phyloP scores from a whole-genome alignment of 139 green algal genomes.

The Coelastrella sp. region DNA sequence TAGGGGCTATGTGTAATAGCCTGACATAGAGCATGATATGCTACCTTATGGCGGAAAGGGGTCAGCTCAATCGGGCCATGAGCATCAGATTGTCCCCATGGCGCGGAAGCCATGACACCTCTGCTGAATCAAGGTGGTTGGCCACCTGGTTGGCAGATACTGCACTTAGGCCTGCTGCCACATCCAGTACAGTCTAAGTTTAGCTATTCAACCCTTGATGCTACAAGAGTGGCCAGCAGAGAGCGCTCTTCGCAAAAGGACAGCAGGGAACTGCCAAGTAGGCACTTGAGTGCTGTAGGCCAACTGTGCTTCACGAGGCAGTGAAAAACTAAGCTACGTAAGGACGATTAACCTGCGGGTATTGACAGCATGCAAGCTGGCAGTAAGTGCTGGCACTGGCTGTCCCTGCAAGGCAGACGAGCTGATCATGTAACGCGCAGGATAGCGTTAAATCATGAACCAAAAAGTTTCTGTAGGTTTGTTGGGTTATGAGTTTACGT shows the following conservation, averaged over 20 bases:
- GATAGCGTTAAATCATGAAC: background rate
- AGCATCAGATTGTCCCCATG: slow-evolving; percentile 15
- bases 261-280: too few species aligned
- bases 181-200: too few species aligned
- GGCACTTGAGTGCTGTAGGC: too few species aligned
- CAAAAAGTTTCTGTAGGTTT: background rate
- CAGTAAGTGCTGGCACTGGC: background rate
- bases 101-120: background rate
- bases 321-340: too few species aligned
- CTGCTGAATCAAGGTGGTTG: background rate
- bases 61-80: slow-evolving; percentile 39
- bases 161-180: too few species aligned
- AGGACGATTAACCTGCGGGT: too few species aligned
- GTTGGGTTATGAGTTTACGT: too few species aligned
- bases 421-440: background rate
- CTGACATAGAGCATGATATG: too few species aligned
- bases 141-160: background rate
- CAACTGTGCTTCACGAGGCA: too few species aligned
- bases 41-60: slow-evolving; percentile 32
- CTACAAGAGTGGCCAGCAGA: background rate
- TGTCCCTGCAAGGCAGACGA: background rate
- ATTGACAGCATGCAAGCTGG: background rate
- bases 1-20: too few species aligned
- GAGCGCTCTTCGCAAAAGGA: too few species aligned
- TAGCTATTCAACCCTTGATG: background rate